phyloP scores from a whole-genome alignment of 2,329 filamentous ascomycete genomes.

The Aspergillus udagawae region DNA sequence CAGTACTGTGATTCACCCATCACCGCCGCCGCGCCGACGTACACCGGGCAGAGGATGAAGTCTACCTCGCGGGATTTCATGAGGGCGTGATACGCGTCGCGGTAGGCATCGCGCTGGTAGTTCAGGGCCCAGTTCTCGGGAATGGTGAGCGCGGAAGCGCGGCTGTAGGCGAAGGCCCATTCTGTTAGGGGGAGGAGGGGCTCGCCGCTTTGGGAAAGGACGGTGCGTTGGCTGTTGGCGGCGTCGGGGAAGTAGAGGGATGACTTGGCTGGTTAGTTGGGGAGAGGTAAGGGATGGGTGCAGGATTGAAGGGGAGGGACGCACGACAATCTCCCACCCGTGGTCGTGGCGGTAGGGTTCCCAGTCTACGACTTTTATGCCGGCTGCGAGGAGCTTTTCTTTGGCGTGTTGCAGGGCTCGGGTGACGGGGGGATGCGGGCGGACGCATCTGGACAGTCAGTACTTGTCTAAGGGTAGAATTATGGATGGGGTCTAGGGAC shows the following conservation, averaged over 20 bases:
- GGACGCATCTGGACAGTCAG: constrained; percentile 44
- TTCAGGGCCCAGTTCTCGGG: constrained; percentile 28
- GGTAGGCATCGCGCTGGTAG: constrained; percentile 23
- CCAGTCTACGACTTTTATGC: constrained; percentile 40
- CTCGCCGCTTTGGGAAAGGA: constrained; percentile 39
- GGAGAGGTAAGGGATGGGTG: not conserved
- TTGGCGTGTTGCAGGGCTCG: constrained; percentile 32
- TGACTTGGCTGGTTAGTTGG: constrained; percentile 25
- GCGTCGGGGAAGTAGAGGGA: constrained; percentile 49
- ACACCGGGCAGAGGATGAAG: constrained; percentile 29
- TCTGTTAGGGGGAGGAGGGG: constrained; percentile 44
- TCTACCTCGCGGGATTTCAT: constrained; percentile 27
- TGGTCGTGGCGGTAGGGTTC: constrained; percentile 31
- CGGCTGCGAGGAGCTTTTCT: constrained; percentile 38
- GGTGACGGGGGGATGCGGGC: constrained; percentile 62
- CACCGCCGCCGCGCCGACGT: constrained; percentile 25
- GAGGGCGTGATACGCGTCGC: constrained; percentile 29
- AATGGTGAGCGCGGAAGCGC: constrained; percentile 19
- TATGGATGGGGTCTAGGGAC: not conserved
- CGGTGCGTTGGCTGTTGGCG: constrained; percentile 26
- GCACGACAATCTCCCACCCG: constrained; percentile 34
- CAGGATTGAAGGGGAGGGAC: not conserved
- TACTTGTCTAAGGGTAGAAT: not conserved
- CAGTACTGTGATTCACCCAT: constrained; percentile 33
- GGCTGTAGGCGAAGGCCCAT: constrained; percentile 32